Conservation (phyloP, 768 basidiomycete genomes). For the Asterophora lycoperdoides region DNA sequence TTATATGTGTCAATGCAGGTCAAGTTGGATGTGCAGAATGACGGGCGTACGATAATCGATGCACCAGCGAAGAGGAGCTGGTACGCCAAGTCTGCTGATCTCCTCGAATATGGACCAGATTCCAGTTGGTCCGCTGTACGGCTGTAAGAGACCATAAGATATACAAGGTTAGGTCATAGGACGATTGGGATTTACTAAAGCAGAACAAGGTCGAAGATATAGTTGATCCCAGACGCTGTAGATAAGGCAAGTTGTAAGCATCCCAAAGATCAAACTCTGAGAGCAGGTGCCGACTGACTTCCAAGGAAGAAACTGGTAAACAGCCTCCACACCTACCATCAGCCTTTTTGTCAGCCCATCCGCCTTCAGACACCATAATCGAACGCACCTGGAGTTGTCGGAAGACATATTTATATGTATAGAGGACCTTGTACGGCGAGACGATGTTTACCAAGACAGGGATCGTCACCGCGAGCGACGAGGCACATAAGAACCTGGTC, state of each 20-base stretch:
- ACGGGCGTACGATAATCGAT: slow-evolving; percentile 54
- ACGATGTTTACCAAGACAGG: slow-evolving; percentile 54
- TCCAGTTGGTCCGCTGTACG: slow-evolving; percentile 66
- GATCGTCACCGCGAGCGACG: slow-evolving; percentile 56
- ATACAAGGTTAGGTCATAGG: neutral
- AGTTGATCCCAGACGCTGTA: slow-evolving; percentile 45
- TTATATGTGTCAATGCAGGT: neutral
- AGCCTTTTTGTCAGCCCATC: neutral
- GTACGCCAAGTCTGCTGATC: slow-evolving; percentile 76
- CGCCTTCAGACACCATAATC: neutral
- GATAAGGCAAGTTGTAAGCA: neutral
- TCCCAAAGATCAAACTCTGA: neutral
- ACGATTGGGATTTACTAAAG: slow-evolving; percentile 47
- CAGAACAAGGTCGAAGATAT: slow-evolving; percentile 66
- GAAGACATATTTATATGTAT: slow-evolving; percentile 41
- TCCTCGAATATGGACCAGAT: slow-evolving; percentile 47
- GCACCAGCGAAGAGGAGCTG: slow-evolving; percentile 55
- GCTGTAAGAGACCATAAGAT: slow-evolving; percentile 32
- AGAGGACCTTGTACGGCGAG: slow-evolving; percentile 50
- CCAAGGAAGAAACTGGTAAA: slow-evolving; percentile 75
- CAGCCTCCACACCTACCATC: slow-evolving; percentile 62
- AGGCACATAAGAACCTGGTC: slow-evolving; percentile 63
- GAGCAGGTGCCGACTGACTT: slow-evolving; percentile 32
- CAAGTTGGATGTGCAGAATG: neutral
- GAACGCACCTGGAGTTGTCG: slow-evolving; percentile 48